Base-by-base conservation (phyloP, 2,329 filamentous ascomycete genomes). In the Escovopsis sp. region DNA sequence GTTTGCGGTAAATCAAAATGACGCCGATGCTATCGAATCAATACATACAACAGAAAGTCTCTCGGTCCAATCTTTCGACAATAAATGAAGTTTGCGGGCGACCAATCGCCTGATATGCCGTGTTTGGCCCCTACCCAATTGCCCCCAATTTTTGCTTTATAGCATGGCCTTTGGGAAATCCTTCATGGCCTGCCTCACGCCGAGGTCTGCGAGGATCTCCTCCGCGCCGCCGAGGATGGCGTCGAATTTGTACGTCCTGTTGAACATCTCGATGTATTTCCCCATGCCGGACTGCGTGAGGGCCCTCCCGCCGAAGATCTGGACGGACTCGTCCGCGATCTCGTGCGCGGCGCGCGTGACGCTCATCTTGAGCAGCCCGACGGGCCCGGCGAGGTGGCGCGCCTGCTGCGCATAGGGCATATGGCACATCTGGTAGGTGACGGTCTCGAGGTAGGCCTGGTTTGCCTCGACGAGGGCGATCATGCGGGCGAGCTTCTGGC, bases 401-500 rank as follows among this genome's bases (percentile, higher is more conserved):
- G 81, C 69, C 60, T 93, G 85, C 57, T 89, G 65, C 42, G 73
- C 70, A 62, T 93, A 91, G 32, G 74, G 73, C 82, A 93, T 85
- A 59, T 85, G 70, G 66, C 74, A 82, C 85, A 93, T 93, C 58
- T 93, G 85, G 66, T 86, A 85, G 18, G 85, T 86, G 55, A 91
- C 79, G 36, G 75, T 77, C 60, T 93, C 85, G 39, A 91, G 73
- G 84, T 84, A 93, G 18, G 85, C 75, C 60, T 93, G 85, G 62
- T 83, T 81, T n/a, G 82, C 72, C 61, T 94, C 85, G 50, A 78
- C 74, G 40, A 83, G 76, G 4, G 82, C 76, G 50, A 93, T 91
- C 84, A 93, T 91, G 58, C 84, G 85, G 47, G 85, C 85, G 44
- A 93, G 75, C 77, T 93, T 93, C 55, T 84, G 79, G 18, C 80